Conservation (phyloP, 768 basidiomycete genomes). For the Boletus sp. region DNA sequence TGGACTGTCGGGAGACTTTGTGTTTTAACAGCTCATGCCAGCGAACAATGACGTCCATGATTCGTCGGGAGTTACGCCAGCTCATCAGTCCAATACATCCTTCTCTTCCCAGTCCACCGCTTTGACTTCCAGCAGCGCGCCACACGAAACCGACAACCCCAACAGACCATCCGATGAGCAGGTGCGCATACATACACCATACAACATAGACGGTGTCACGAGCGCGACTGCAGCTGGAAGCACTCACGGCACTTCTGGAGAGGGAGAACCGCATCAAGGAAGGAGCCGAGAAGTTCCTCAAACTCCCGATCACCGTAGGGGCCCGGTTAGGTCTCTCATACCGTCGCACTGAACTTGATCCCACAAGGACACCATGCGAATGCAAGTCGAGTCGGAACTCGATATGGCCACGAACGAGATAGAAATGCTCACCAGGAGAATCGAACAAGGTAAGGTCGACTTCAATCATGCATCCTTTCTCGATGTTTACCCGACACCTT, state of each 20-base stretch:
- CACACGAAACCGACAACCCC: conserved; percentile 25
- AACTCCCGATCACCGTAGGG: conserved; percentile 56
- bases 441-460: conserved; percentile 41
- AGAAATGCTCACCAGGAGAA: conserved; percentile 52
- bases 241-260: conserved; percentile 64
- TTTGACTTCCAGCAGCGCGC: conserved; percentile 21
- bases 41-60: conserved; percentile 30
- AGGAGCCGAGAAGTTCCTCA: conserved; percentile 87
- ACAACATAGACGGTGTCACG: conserved; percentile 1
- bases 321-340: conserved; percentile 1
- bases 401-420: conserved; percentile 76
- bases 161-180: conserved; percentile 28
- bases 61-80: conserved; percentile 12
- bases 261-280: conserved; percentile 84
- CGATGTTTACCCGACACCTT: background rate
- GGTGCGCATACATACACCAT: conserved; percentile 19
- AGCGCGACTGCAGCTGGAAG: conserved; percentile 51
- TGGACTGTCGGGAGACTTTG: background rate
- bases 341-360: conserved; percentile 7
- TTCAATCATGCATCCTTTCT: background rate
- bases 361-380: conserved; percentile 58
- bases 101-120: conserved; percentile 31
- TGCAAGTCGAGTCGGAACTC: conserved; percentile 75
- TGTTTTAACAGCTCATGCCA: conserved; percentile 22
- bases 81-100: conserved; percentile 29